phyloP scores from a whole-genome alignment of 176 grass and related monocot genomes.

The Musa troglodytarum region DNA sequence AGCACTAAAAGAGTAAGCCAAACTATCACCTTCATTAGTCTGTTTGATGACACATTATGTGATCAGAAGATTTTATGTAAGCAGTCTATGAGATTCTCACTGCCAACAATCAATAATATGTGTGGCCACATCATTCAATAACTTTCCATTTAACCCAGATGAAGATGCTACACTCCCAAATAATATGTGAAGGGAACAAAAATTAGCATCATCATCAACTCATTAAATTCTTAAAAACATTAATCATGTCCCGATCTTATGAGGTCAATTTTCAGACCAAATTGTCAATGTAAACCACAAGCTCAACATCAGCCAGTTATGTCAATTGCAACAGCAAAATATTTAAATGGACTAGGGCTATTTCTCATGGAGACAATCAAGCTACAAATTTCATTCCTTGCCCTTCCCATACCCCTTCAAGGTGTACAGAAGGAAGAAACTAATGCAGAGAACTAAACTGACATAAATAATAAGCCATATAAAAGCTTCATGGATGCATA shows the following conservation, averaged over 20 bases:
- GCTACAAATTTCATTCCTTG: neutral
- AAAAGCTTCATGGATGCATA: too few relatives aligned
- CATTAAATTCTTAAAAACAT: neutral
- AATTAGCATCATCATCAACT: neutral
- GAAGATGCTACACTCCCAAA: neutral
- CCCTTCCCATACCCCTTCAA: neutral
- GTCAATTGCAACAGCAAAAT: neutral
- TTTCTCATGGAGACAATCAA: neutral
- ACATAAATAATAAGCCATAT: too few relatives aligned
- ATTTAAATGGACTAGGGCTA: neutral
- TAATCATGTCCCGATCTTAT: neutral
- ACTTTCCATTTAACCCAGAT: neutral
- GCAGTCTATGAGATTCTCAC: neutral
- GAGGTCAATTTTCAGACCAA: neutral
- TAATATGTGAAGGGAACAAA: too few relatives aligned
- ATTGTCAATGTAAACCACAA: neutral
- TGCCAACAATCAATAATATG: neutral
- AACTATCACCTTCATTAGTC: neutral
- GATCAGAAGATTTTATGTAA: neutral
- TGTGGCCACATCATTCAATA: neutral
- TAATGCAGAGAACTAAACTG: too few relatives aligned
- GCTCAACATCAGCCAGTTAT: neutral
- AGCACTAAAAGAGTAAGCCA: neutral
- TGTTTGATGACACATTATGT: neutral
- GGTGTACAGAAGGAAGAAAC: neutral